These are phyloP conservation scores for Platanus orientalis DNA, from an alignment of 164 flowering plant genomes.

Conservation along the genomic window DNA sequence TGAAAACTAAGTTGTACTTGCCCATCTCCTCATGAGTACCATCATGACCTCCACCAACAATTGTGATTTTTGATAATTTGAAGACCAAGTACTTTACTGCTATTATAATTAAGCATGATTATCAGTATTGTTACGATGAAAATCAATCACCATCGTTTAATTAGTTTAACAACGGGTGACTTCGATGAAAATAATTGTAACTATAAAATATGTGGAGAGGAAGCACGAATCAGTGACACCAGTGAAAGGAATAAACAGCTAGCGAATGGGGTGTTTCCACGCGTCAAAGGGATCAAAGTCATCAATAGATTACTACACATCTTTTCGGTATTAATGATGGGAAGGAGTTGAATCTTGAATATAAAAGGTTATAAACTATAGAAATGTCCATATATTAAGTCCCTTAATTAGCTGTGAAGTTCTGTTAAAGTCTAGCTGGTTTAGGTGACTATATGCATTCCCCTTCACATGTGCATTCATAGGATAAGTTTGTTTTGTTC, in stretches of 20 bases:
- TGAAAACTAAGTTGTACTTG: constrained; percentile 6
- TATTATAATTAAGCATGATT: not conserved
- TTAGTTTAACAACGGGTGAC: not conserved
- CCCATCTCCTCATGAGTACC: not conserved
- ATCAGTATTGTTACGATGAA: not conserved
- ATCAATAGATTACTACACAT: not conserved
- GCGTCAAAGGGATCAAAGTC: not conserved
- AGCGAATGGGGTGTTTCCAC: not conserved
- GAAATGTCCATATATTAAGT: not conserved
- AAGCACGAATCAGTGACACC: not conserved
- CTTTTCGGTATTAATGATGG: not conserved
- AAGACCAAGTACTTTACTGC: not conserved
- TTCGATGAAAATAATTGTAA: too few species aligned
- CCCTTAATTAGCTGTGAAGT: not conserved
- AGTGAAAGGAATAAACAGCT: not conserved
- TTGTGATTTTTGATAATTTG: not conserved
- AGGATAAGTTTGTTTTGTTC: not conserved
- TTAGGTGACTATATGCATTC: not conserved
- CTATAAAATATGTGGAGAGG: too few species aligned
- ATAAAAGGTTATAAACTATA: not conserved
- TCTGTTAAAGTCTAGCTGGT: not conserved
- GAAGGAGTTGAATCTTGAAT: not conserved
- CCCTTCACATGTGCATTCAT: not conserved
- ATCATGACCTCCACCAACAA: not conserved
- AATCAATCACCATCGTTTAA: too few species aligned